These are phyloP conservation scores for Pseudocercospora fuligena DNA, from an alignment of 2,329 filamentous ascomycete species.

Conservation along the genomic window DNA sequence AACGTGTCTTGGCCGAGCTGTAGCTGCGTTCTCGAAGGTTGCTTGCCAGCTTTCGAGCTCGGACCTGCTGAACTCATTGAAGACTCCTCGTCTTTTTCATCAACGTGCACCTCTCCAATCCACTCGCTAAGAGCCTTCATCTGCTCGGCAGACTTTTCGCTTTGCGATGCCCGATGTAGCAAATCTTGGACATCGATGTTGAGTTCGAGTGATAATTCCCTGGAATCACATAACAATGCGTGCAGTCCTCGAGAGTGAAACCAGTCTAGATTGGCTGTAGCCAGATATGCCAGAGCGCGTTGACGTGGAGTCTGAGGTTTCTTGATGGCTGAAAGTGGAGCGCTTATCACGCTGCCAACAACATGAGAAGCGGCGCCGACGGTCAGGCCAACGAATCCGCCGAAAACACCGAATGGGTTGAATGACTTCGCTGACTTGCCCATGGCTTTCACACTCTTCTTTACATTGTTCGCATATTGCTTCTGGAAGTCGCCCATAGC, in stretches of 20 bases:
- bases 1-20: slow-evolving; percentile 21
- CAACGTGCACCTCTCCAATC: slow-evolving; percentile 3
- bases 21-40: slow-evolving; percentile 13
- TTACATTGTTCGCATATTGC: slow-evolving; percentile 22
- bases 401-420: slow-evolving; percentile 26
- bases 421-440: slow-evolving; percentile 24
- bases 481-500: slow-evolving; percentile 24
- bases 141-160: slow-evolving; percentile 14
- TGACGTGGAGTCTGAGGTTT: slow-evolving; percentile 30
- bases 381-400: slow-evolving; percentile 25
- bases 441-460: slow-evolving; percentile 21
- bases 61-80: neutral
- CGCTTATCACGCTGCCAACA: slow-evolving; percentile 22
- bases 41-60: slow-evolving; percentile 15
- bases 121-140: slow-evolving; percentile 15
- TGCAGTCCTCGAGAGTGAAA: slow-evolving; percentile 26
- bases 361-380: slow-evolving; percentile 25
- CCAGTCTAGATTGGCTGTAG: slow-evolving; percentile 30
- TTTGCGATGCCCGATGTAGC: neutral
- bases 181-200: slow-evolving; percentile 10
- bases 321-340: slow-evolving; percentile 15
- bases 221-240: slow-evolving; percentile 23
- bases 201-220: slow-evolving; percentile 21
- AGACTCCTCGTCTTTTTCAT: neutral
- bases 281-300: slow-evolving; percentile 26